phyloP scores from a whole-genome alignment of 257 asterid species.

The Przewalskia tangutica region DNA sequence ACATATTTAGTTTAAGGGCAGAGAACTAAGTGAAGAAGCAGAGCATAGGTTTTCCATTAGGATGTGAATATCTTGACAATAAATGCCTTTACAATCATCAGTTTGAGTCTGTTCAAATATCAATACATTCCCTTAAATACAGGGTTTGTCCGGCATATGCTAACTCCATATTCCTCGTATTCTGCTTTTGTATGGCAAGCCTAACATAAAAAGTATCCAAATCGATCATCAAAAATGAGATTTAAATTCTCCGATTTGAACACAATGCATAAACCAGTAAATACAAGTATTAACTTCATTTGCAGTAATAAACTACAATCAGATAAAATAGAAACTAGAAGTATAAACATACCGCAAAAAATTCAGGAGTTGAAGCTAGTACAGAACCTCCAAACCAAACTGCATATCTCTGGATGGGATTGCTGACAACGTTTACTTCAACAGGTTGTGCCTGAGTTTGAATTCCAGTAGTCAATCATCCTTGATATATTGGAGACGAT shows the following conservation, averaged over 20 bases:
- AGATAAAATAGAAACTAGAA: not conserved
- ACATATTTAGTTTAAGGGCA: too few species aligned
- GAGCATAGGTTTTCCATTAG: too few species aligned
- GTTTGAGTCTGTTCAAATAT: constrained; percentile 14
- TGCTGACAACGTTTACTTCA: constrained; percentile 92
- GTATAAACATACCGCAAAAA: constrained; percentile 51
- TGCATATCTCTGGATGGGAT: constrained; percentile 88
- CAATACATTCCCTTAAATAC: constrained; percentile 95
- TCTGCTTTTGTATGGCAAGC: constrained; percentile 99
- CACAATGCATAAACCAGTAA: not conserved
- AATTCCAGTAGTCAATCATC: constrained; percentile 10
- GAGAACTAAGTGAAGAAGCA: too few species aligned
- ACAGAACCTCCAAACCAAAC: constrained; percentile 99
- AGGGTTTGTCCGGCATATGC: constrained; percentile 94
- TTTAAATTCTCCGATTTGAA: not conserved
- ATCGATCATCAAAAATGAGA: not conserved
- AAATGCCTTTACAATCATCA: constrained; percentile 7
- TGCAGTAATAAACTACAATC: not conserved
- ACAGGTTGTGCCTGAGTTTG: constrained; percentile 64
- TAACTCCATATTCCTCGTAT: constrained; percentile 90
- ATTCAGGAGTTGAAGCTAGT: constrained; percentile 91
- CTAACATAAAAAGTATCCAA: constrained; percentile 23
- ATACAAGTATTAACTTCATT: not conserved
- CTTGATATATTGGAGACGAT: not conserved
- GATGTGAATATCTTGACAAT: too few species aligned